Evolutionary conservation across 768 basidiomycete genomes (phyloP).

Genomic region (Naematelia encephala): DNA sequence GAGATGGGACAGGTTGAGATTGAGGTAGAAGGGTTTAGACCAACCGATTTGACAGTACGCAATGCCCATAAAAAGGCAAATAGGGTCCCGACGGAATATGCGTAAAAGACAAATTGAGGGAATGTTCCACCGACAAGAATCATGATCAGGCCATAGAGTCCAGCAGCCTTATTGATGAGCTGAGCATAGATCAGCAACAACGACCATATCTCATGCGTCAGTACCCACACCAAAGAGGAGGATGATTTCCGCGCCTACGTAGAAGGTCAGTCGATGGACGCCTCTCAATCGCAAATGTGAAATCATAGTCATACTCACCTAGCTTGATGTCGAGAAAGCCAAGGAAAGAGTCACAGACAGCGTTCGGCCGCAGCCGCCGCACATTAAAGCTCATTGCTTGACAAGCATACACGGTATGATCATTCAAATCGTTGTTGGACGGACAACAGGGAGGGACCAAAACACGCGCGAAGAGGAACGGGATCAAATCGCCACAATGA

Average conservation of each 20-base stretch:
- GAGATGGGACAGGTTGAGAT: background rate
- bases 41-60: slow-evolving; percentile 75
- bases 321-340: slow-evolving; percentile 90
- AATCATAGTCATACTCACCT: no score
- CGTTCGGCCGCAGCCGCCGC: slow-evolving; percentile 22
- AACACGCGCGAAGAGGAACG: no score
- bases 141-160: slow-evolving; percentile 92
- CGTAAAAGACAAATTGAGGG: slow-evolving; percentile 84
- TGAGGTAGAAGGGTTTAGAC: slow-evolving; percentile 42
- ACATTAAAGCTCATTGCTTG: slow-evolving; percentile 27
- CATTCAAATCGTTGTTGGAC: no score
- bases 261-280: background rate
- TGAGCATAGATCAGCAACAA: slow-evolving; percentile 12
- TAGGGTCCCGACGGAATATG: slow-evolving; percentile 83
- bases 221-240: slow-evolving; percentile 79
- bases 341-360: slow-evolving; percentile 62
- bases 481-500: slow-evolving; percentile 13
- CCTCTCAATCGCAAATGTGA: no score
- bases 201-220: background rate
- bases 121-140: slow-evolving; percentile 79
- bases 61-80: slow-evolving; percentile 81
- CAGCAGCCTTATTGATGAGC: slow-evolving; percentile 90
- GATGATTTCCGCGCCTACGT: slow-evolving; percentile 68
- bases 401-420: background rate
- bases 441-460: no score